phyloP scores from a whole-genome alignment of 2,329 filamentous ascomycete genomes.

The Stachybotrys chlorohalonatus region DNA sequence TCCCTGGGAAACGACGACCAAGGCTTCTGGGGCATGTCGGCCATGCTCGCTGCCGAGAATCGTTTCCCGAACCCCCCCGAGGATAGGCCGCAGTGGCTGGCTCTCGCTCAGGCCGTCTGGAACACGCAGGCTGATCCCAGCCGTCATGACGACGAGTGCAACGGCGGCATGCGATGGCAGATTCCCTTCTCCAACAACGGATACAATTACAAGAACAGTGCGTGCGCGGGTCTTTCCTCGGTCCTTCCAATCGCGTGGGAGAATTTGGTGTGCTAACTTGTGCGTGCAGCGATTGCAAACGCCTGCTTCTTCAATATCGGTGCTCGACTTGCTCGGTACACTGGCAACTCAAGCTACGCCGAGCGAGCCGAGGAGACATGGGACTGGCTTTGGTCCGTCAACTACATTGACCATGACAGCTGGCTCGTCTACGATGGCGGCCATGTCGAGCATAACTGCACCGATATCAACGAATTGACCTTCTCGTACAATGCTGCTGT shows the following conservation, averaged over 20 bases:
- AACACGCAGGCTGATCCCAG: constrained; percentile 49
- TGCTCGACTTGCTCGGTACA: constrained; percentile 64
- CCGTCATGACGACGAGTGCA: constrained; percentile 56
- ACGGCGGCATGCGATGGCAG: constrained; percentile 69
- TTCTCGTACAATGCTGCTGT: constrained; percentile 61
- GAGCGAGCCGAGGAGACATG: constrained; percentile 53
- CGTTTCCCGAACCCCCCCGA: constrained; percentile 50
- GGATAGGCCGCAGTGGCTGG: constrained; percentile 49
- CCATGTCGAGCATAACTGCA: constrained; percentile 49
- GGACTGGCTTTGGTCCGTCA: constrained; percentile 47
- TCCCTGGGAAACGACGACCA: constrained; percentile 63
- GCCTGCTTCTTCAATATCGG: constrained; percentile 56
- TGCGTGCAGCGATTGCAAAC: constrained; percentile 43
- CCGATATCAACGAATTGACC: constrained; percentile 47
- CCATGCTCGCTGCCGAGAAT: constrained; percentile 57
- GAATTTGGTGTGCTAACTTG: constrained; percentile 1
- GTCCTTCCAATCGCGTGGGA: neutral
- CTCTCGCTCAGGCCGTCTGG: constrained; percentile 61
- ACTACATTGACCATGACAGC: constrained; percentile 48
- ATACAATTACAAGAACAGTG: constrained; percentile 66
- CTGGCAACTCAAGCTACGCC: constrained; percentile 54
- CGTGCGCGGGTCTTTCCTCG: constrained; percentile 5
- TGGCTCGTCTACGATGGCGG: constrained; percentile 59
- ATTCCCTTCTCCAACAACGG: constrained; percentile 66
- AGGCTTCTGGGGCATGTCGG: constrained; percentile 60